Conservation (phyloP, 2,329 filamentous ascomycete genomes). For the Aschersonia sp. region DNA sequence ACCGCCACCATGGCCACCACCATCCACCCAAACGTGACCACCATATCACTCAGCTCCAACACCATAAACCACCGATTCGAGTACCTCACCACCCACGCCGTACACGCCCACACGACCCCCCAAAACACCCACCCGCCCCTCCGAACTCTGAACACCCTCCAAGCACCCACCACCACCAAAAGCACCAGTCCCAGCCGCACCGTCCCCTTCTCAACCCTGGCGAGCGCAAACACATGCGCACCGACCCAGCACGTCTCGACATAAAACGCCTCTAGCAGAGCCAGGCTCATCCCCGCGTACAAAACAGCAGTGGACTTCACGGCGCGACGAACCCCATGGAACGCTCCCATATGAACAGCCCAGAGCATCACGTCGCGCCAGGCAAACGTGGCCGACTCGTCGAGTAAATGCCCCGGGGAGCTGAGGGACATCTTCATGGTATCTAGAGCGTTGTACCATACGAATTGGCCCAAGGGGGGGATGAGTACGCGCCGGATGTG, state of each 20-base stretch:
- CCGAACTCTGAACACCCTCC: background rate
- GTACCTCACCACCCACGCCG: constrained; percentile 14
- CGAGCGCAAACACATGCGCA: constrained; percentile 13
- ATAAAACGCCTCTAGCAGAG: constrained; percentile 15
- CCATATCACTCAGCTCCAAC: constrained; percentile 21
- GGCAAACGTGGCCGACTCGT: constrained; percentile 8
- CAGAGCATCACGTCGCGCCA: constrained; percentile 6
- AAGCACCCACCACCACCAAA: constrained; percentile 5
- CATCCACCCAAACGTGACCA: constrained; percentile 10
- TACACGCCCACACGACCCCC: constrained; percentile 5
- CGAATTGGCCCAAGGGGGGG: constrained; percentile 15
- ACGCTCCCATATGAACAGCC: background rate
- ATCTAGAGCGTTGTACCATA: constrained; percentile 16
- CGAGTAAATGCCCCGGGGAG: constrained; percentile 20
- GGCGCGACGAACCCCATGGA: background rate
- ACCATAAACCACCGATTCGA: constrained; percentile 23
- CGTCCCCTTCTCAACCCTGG: constrained; percentile 7
- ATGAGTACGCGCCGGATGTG: constrained; percentile 21
- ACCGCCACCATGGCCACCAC: constrained; percentile 10
- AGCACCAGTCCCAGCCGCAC: constrained; percentile 7
- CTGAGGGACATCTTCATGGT: constrained; percentile 19
- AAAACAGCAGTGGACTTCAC: constrained; percentile 2
- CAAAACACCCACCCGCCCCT: constrained; percentile 4
- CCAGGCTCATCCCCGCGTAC: constrained; percentile 12
- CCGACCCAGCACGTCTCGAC: constrained; percentile 11